Evolutionary conservation across 148 eudicot genomes (phyloP), one percentile per base, ranked within the genome.

Genomic region (Silene uniflora): DNA sequence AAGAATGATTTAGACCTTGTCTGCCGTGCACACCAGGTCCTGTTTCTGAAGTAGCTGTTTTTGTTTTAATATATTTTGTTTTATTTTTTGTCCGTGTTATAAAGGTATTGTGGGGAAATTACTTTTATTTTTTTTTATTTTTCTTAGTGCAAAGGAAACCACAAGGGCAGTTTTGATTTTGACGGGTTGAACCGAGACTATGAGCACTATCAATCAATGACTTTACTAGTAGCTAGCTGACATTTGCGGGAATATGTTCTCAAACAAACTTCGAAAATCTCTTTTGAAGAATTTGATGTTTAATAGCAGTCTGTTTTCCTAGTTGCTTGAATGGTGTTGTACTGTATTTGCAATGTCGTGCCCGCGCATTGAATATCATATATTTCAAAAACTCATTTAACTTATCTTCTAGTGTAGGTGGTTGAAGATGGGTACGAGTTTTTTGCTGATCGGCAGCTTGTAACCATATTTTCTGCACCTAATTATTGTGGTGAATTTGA

Each of bases 1-100:
- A 87, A 85, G 82, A 88, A 81, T 75, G 87, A 83, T 82, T 78
- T 87, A 79, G 90, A 87, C 77, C 88, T 87, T 62, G 70, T 87
- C 49, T 87, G 90, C 83, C 90, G 90, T 72, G 90, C 90, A 70
- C 88, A 87, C 82, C 90, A 87, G 90, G 90, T 87, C 66, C 72
- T 65, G 11, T 65, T 60, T 14, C 69, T 66, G 68, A 69, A 61
- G 13, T 46, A 7, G 3, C 63, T 24, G 14, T 47, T 21, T 65
- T 7, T 16, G 8, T 10, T 27, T 3, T 19, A 7, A 39, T 39
- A 7, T 62, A 62, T 2, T 32, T 59, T 4, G 7, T 11, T 39
- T 35, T 16, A 60, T 8, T 1, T 11, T 29, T 52, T 14, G 14
- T 24, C 44, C 14, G 16, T 77, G 58, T 44, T 23, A 49, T 62